phyloP scores from a whole-genome alignment of 257 asterid genomes.

The Prunella vulgaris region DNA sequence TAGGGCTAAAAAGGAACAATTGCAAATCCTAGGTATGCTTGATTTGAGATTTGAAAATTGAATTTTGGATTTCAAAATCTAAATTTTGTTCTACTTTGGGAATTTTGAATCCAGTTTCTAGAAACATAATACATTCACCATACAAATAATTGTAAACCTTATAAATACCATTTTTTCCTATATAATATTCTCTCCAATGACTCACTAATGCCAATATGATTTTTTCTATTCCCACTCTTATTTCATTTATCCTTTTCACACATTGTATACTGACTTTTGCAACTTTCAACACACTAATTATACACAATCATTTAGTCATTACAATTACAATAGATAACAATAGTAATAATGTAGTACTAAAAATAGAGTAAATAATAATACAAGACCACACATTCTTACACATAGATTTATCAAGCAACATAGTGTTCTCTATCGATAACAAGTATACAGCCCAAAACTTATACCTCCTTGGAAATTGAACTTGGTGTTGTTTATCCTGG shows the following conservation, averaged over 20 bases:
- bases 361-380: too few relatives aligned
- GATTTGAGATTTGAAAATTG: background rate
- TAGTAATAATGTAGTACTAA: too few relatives aligned
- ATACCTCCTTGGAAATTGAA: constrained; percentile 42
- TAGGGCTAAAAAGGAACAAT: background rate
- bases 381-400: background rate
- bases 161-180: background rate
- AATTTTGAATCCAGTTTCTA: background rate
- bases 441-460: constrained; percentile 1
- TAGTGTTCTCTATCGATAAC: background rate
- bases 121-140: background rate
- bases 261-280: background rate
- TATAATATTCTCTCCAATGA: background rate
- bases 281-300: background rate
- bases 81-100: background rate
- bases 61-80: too few relatives aligned
- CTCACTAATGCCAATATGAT: background rate
- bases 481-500: constrained; percentile 39
- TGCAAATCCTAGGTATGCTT: background rate
- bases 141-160: background rate
- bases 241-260: too few relatives aligned
- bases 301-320: background rate
- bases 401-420: background rate
- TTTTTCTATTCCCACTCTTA: background rate
- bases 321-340: background rate